Percentiles rank a stretch among this genome's conserved stretches.
Conservation (phyloP, 2,329 filamentous ascomycete species). For the Xylariaceae sp. region DNA sequence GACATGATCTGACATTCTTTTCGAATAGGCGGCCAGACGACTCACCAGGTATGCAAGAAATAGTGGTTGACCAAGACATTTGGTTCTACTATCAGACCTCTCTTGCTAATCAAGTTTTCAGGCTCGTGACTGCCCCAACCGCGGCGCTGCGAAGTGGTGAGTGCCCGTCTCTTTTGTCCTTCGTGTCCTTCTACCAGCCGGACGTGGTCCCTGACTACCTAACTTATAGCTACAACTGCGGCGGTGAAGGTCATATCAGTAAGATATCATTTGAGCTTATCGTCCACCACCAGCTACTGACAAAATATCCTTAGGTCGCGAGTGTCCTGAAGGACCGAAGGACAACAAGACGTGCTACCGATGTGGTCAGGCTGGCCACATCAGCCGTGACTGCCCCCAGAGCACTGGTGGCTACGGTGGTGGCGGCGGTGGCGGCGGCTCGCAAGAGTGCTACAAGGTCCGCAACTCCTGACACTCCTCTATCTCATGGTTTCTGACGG, state of each 20-base stretch:
- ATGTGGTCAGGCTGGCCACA: slow-evolving; percentile 78
- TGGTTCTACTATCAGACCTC: slow-evolving; percentile 6
- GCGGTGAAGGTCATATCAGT: slow-evolving; percentile 70
- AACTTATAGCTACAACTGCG: slow-evolving; percentile 27
- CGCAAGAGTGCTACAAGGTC: slow-evolving; percentile 89
- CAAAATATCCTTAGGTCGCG: slow-evolving; percentile 63
- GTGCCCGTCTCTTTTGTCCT: too few relatives aligned
- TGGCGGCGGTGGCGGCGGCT: slow-evolving; percentile 36
- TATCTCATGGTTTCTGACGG: neutral
- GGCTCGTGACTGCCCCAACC: slow-evolving; percentile 82
- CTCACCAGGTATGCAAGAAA: slow-evolving; percentile 59
- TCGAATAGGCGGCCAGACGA: slow-evolving; percentile 59
- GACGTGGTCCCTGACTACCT: slow-evolving; percentile 14
- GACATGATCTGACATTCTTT: slow-evolving; percentile 16
- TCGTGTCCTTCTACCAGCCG: neutral
- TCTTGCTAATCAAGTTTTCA: slow-evolving; percentile 29
- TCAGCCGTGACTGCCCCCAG: slow-evolving; percentile 77
- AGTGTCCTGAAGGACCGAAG: slow-evolving; percentile 84
- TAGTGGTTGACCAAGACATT: slow-evolving; percentile 13
- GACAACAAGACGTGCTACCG: slow-evolving; percentile 74
- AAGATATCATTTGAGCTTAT: too few relatives aligned
- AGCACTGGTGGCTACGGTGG: slow-evolving; percentile 39
- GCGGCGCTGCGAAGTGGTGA: slow-evolving; percentile 75
- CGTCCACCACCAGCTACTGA: slow-evolving; percentile 16
- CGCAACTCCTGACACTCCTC: slow-evolving; percentile 5